Percentiles rank a stretch among this genome's conserved stretches.
These are phyloP conservation scores for rapeseed (Brassica napus) DNA, from an alignment of 345 rosid genomes.

Conservation along the genomic window Da-Ae NC_063440.1:23631501-23632000, in stretches of 20 bases:
- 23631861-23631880: background rate
- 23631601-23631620: background rate
- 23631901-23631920: background rate
- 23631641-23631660: background rate
- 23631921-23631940: background rate
- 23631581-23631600: background rate
- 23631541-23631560: background rate
- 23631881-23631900: background rate
- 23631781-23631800: background rate
- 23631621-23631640: slow-evolving; percentile 2
- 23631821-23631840: background rate
- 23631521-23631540: background rate
- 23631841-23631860: background rate
- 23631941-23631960: background rate
- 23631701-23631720: slow-evolving; percentile 24
- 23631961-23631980: no score
- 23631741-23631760: background rate
- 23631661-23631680: slow-evolving; percentile 29
- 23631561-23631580: background rate
- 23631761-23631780: background rate
- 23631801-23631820: background rate
- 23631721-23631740: slow-evolving; percentile 6
- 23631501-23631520: background rate
- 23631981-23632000: no score
- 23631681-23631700: slow-evolving; percentile 16